A percentile compares a stretch with the other conserved stretches of the same genome.
Evolutionary conservation across 2,329 filamentous ascomycete genomes (phyloP).

Genomic region (Juglanconis oblonga): DNA sequence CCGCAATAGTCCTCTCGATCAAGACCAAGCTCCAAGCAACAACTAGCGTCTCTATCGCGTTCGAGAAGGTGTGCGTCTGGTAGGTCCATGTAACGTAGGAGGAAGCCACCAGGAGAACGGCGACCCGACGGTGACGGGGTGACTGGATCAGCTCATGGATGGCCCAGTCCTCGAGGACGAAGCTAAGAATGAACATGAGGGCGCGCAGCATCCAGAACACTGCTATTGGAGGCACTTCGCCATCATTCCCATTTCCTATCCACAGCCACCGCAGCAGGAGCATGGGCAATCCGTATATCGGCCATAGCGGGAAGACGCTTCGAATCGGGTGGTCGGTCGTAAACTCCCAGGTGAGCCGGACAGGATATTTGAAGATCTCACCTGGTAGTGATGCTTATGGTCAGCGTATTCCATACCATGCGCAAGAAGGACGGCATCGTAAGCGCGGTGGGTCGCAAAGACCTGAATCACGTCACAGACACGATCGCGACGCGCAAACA

Average conservation of each 20-base stretch:
- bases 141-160: constrained; percentile 85
- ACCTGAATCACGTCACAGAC: not conserved
- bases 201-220: constrained; percentile 88
- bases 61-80: constrained; percentile 97
- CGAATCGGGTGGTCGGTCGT: constrained; percentile 84
- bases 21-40: constrained; percentile 93
- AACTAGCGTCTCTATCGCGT: constrained; percentile 89
- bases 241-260: constrained; percentile 76
- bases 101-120: constrained; percentile 83
- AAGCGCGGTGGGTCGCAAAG: not conserved
- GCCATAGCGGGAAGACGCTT: constrained; percentile 95
- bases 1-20: constrained; percentile 77
- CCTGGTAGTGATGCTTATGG: constrained; percentile 48
- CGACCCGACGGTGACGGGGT: constrained; percentile 66
- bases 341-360: constrained; percentile 93
- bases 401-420: not conserved
- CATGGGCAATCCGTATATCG: constrained; percentile 92
- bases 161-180: constrained; percentile 97
- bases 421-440: not conserved
- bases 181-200: constrained; percentile 92
- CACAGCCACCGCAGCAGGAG: constrained; percentile 88
- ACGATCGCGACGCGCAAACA: not conserved
- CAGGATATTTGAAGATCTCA: constrained; percentile 88
- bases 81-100: constrained; percentile 99
- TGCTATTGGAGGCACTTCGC: constrained; percentile 74